phyloP scores from a whole-genome alignment of 23 red algal genomes.

The Gracilaria vermiculophylla region DNA sequence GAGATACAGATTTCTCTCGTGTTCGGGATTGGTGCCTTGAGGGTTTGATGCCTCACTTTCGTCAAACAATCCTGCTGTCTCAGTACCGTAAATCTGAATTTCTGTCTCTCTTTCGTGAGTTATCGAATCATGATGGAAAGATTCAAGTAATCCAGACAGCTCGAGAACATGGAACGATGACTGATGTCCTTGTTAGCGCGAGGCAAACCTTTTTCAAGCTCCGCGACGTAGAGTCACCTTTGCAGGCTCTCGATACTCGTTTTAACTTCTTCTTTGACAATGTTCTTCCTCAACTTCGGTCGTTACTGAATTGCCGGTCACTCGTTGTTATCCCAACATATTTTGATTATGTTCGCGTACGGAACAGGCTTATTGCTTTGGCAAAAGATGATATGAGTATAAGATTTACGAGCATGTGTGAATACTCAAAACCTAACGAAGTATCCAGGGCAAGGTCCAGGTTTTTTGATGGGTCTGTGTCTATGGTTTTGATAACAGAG shows the following conservation, averaged over 20 bases:
- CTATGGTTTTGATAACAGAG: conserved; percentile 72
- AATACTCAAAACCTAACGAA: conserved; percentile 69
- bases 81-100: conserved; percentile 59
- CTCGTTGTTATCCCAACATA: conserved; percentile 73
- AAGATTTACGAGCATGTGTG: conserved; percentile 75
- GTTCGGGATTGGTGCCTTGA: conserved; percentile 77
- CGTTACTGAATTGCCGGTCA: background rate
- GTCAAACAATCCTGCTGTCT: conserved; percentile 58
- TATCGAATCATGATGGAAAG: conserved; percentile 38
- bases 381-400: conserved; percentile 26
- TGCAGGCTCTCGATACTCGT: conserved; percentile 24
- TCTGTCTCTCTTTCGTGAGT: conserved; percentile 30
- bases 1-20: conserved; percentile 84
- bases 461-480: conserved; percentile 59
- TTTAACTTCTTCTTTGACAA: conserved; percentile 53
- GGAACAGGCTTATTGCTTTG: conserved; percentile 56
- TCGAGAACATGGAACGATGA: conserved; percentile 21
- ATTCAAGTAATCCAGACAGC: conserved; percentile 13
- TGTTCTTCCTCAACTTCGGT: conserved; percentile 18
- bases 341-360: conserved; percentile 88
- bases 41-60: conserved; percentile 38
- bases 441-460: conserved; percentile 47
- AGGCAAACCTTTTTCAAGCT: conserved; percentile 66
- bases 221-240: conserved; percentile 14
- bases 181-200: conserved; percentile 23